phyloP scores from a whole-genome alignment of 768 basidiomycete genomes.

The Omphalotus guepiniiformis region DNA sequence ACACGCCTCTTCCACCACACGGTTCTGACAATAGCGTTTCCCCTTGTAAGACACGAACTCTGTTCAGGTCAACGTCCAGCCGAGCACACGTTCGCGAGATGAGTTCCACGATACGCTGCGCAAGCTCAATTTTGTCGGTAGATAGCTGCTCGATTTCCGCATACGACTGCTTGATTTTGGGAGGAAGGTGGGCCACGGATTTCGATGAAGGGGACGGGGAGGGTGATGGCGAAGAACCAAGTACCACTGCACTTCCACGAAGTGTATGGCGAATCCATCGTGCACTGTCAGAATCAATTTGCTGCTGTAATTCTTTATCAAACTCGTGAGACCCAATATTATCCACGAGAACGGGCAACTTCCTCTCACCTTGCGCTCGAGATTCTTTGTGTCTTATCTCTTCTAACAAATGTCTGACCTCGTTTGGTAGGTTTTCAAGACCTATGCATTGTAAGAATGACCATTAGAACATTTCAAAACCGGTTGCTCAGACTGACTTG shows the following conservation, averaged over 20 bases:
- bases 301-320: constrained; percentile 40
- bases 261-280: constrained; percentile 48
- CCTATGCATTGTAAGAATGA: no score
- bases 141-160: constrained; percentile 42
- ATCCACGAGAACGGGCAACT: constrained; percentile 4
- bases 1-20: background rate
- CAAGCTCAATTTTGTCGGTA: constrained; percentile 42
- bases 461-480: constrained; percentile 5
- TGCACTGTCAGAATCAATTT: constrained; percentile 45
- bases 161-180: constrained; percentile 41
- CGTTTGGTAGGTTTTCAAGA: constrained; percentile 51
- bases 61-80: constrained; percentile 46
- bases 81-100: constrained; percentile 42
- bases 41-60: constrained; percentile 44
- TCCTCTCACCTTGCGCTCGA: constrained; percentile 35
- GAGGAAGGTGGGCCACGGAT: constrained; percentile 29
- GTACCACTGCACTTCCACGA: constrained; percentile 20
- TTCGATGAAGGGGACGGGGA: constrained; percentile 35
- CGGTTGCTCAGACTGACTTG: background rate
- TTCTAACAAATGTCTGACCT: constrained; percentile 47
- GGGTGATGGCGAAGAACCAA: constrained; percentile 20
- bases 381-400: constrained; percentile 48
- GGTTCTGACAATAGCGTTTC: constrained; percentile 26
- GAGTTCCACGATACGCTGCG: constrained; percentile 45
- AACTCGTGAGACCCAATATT: background rate